phyloP scores from a whole-genome alignment of 129 eudicot species.

The Pittosporum tobira region DNA sequence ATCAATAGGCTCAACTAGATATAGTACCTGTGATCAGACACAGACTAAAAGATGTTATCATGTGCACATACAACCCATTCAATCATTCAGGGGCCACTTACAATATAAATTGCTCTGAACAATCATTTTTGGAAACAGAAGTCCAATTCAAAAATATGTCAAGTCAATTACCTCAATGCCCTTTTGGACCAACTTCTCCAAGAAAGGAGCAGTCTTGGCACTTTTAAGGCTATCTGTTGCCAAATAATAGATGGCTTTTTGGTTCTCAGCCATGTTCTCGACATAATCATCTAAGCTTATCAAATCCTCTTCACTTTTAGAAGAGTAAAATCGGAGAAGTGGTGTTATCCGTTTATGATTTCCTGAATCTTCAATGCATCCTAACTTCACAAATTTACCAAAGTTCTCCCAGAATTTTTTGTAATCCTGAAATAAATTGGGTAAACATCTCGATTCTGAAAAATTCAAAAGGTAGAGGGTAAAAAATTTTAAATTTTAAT shows the following conservation, averaged over 20 bases:
- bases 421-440: conserved; percentile 59
- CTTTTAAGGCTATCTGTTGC: conserved; percentile 96
- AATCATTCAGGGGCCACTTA: not conserved
- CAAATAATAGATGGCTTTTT: conserved; percentile 79
- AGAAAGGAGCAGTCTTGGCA: conserved; percentile 91
- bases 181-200: conserved; percentile 85
- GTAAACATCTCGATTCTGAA: not conserved
- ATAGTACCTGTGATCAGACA: conserved; percentile 41
- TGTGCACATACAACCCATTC: not conserved
- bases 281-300: conserved; percentile 80
- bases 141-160: not conserved
- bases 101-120: not conserved
- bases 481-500: not conserved
- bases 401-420: conserved; percentile 96
- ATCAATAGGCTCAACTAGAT: conserved; percentile 87
- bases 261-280: conserved; percentile 84
- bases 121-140: not conserved
- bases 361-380: conserved; percentile 89
- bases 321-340: conserved; percentile 56
- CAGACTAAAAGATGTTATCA: not conserved
- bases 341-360: conserved; percentile 88
- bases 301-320: conserved; percentile 79
- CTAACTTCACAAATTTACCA: conserved; percentile 78
- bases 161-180: conserved; percentile 53
- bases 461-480: not conserved